Percentiles rank a stretch among this genome's conserved stretches.
phyloP scores from a whole-genome alignment of 2,329 filamentous ascomycete species.

The Geoglossum cookeanum region DNA sequence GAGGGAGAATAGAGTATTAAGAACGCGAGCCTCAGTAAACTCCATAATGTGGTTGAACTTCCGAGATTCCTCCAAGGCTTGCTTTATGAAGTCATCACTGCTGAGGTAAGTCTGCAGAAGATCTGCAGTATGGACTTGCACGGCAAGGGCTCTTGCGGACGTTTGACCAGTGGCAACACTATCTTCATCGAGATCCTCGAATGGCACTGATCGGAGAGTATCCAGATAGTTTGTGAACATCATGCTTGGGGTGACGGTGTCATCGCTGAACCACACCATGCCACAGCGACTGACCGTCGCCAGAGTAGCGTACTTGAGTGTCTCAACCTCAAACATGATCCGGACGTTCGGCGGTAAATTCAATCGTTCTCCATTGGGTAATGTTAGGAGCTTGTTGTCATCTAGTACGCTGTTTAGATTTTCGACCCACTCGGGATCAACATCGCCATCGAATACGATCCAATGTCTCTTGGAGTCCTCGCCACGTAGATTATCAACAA shows the following conservation, averaged over 20 bases:
- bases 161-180: conserved; percentile 56
- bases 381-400: conserved; percentile 91
- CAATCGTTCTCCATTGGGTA: conserved; percentile 95
- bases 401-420: conserved; percentile 99
- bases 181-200: conserved; percentile 93
- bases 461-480: conserved; percentile 95
- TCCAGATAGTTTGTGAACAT: conserved; percentile 85
- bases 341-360: conserved; percentile 87
- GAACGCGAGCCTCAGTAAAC: conserved; percentile 74
- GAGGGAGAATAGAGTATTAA: conserved; percentile 87
- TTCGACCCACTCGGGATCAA: conserved; percentile 98
- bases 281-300: conserved; percentile 98
- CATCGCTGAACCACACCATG: conserved; percentile 99
- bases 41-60: conserved; percentile 94
- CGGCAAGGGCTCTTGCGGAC: conserved; percentile 57
- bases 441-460: conserved; percentile 98
- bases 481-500: conserved; percentile 93
- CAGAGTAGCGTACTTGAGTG: conserved; percentile 86
- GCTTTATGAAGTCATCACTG: conserved; percentile 61
- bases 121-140: conserved; percentile 63
- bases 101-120: conserved; percentile 58
- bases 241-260: conserved; percentile 84
- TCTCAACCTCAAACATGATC: conserved; percentile 99
- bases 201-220: conserved; percentile 59
- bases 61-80: conserved; percentile 56